Base-by-base conservation (phyloP, 441 rosid genomes). In the Brassica hybrid region DNA sequence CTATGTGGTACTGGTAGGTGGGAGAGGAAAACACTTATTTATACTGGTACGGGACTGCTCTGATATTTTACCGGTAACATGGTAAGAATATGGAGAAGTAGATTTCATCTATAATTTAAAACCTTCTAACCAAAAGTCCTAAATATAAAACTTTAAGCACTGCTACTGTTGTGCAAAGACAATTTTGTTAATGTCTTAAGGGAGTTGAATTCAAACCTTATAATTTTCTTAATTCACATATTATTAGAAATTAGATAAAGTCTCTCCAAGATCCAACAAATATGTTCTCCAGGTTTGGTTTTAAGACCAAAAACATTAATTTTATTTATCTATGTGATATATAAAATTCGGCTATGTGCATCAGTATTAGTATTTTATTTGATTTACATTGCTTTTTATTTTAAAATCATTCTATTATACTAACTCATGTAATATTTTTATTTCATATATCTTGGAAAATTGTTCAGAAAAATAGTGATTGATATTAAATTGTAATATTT, bases 1-100 rank as follows among this genome's bases (percentile, higher is more conserved):
- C 86, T 84, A 93, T 54, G 80, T 21, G 23, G 23, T 21, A 21
- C 23, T 85, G 80, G 93, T 85, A 48, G 97, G 97, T 95, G 43
- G 70, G 81, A 64, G 62, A 34, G 71, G 48, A 64, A 70, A 12
- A n/a, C 4, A 12, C 10, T 69, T 7, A 6, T 18, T n/a, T 1
- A 6, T 34, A 34, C 32, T 27, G 32, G 5, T 4, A 27, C 32
- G 32, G 0, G 32, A 27, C 32, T 27, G 32, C 32, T 27, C 6
- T 27, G 32, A 27, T 27, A 27, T 27, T 27, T 27, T 27, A 27
- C 32, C 6, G 32, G 32, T 27, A 27, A 27, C 32, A 27, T 27
- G 32, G 14, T 11, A 43, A 11, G 0, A 43, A 10, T 34, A 34
- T 7, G 54, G 54, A 45, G 54, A 45, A 45, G 7, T 48, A 13